A percentile compares a stretch with the other conserved stretches of the same genome.
Conservation (phyloP, 2,329 filamentous ascomycete species). For the Colletotrichum simmondsii region DNA sequence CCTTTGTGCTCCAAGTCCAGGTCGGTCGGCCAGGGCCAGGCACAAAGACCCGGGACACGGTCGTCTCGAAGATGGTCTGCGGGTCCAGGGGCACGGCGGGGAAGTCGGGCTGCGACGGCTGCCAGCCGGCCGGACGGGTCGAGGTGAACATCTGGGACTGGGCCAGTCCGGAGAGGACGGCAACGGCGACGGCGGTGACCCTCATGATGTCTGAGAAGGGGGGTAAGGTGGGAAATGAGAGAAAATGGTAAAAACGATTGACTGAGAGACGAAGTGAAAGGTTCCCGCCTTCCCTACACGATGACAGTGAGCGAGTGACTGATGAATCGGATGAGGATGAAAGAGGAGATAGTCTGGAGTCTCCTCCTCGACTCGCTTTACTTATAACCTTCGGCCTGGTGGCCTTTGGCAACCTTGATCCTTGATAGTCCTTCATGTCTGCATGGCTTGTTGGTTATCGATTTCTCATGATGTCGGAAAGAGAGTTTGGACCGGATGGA, state of each 20-base stretch:
- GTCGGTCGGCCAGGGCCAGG: not conserved
- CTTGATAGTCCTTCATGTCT: not conserved
- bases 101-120: slow-evolving; percentile 2
- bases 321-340: slow-evolving; percentile 17
- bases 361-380: not conserved
- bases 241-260: slow-evolving; percentile 19
- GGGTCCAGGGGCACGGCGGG: slow-evolving; percentile 3
- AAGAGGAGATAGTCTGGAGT: not conserved
- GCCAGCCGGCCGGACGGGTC: not conserved
- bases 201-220: slow-evolving; percentile 21
- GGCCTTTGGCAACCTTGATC: not conserved
- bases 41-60: not conserved
- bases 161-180: slow-evolving; percentile 27
- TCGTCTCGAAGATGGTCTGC: not conserved
- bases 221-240: slow-evolving; percentile 3
- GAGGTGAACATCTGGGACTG: not conserved
- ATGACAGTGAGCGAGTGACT: slow-evolving; percentile 31
- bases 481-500: not conserved
- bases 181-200: slow-evolving; percentile 13
- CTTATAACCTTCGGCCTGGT: slow-evolving; percentile 10
- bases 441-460: slow-evolving; percentile 4
- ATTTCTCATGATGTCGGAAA: not conserved
- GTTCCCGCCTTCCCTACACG: slow-evolving; percentile 21
- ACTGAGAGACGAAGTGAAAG: slow-evolving; percentile 22
- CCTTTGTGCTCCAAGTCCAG: not conserved